Conservation (phyloP, 768 basidiomycete genomes). For the Panaeolus cyanescens region DNA sequence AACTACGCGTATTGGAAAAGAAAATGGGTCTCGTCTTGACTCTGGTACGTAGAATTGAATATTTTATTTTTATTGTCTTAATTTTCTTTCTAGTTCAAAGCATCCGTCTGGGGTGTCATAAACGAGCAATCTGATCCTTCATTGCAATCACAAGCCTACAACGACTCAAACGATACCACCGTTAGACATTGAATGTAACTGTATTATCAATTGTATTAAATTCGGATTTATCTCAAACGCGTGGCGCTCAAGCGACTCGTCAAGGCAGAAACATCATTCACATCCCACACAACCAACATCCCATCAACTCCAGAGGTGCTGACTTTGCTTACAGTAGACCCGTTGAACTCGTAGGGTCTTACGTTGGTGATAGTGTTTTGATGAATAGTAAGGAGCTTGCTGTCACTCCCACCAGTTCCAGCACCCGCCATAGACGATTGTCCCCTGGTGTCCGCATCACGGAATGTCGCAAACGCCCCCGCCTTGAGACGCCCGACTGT, state of each 20-base stretch:
- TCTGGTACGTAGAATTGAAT: conserved; percentile 52
- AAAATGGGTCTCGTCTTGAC: conserved; percentile 97
- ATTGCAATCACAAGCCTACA: conserved; percentile 18
- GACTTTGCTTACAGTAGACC: conserved; percentile 67
- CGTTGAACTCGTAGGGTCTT: conserved; percentile 65
- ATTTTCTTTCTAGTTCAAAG: conserved; percentile 73
- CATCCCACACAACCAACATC: conserved; percentile 88
- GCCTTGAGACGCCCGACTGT: conserved; percentile 81
- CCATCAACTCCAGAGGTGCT: conserved; percentile 96
- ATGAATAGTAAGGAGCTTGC: conserved; percentile 87
- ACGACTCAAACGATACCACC: conserved; percentile 25
- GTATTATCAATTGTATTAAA: not conserved
- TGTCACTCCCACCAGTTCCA: conserved; percentile 44
- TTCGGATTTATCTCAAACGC: conserved; percentile 35
- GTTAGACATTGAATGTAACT: conserved; percentile 19
- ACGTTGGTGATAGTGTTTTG: conserved; percentile 99
- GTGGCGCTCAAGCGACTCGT: conserved; percentile 52
- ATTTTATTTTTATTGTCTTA: not conserved
- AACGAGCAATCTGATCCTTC: conserved; percentile 63
- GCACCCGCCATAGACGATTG: conserved; percentile 35
- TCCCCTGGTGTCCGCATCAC: conserved; percentile 85
- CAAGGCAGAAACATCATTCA: conserved; percentile 56
- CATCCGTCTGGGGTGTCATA: conserved; percentile 93
- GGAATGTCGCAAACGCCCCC: conserved; percentile 93
- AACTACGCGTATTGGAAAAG: conserved; percentile 81